Evolutionary conservation across 2,329 filamentous ascomycete genomes (phyloP).

Genomic region (Geosmithia flava): DNA sequence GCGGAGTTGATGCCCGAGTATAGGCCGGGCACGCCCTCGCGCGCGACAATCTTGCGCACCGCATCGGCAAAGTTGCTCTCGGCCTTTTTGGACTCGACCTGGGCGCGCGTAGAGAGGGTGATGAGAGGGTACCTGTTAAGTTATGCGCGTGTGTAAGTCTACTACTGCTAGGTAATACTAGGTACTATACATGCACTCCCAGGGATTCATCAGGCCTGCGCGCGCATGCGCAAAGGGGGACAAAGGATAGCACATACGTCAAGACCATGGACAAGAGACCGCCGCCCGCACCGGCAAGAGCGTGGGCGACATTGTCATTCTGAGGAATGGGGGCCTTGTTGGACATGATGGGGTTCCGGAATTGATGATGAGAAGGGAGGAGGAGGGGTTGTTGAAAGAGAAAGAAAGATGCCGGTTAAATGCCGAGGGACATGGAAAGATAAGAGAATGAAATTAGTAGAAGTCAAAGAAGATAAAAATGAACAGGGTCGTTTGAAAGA

Average conservation of each 20-base stretch:
- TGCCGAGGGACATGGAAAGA: neutral
- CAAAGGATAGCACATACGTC: conserved; percentile 45
- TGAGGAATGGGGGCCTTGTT: conserved; percentile 60
- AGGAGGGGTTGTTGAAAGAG: neutral
- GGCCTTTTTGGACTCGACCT: conserved; percentile 92
- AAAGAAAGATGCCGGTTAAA: neutral
- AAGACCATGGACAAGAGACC: conserved; percentile 91
- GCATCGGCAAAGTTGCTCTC: conserved; percentile 76
- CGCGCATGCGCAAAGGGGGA: conserved; percentile 5
- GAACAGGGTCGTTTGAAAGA: neutral
- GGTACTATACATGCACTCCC: too few species aligned
- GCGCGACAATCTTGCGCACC: conserved; percentile 74
- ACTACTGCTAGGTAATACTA: too few species aligned
- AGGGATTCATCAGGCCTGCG: too few species aligned
- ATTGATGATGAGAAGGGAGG: neutral
- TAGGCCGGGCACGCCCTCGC: conserved; percentile 79
- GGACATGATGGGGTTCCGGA: conserved; percentile 6
- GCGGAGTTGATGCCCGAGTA: conserved; percentile 91
- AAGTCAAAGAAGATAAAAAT: neutral
- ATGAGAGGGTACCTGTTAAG: conserved; percentile 75
- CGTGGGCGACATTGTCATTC: conserved; percentile 94
- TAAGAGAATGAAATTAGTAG: neutral
- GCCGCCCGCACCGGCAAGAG: conserved; percentile 82
- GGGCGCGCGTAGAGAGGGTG: conserved; percentile 90
- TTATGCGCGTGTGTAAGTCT: too few species aligned